A percentile compares a stretch with the other conserved stretches of the same genome.
phyloP scores from a whole-genome alignment of 2,329 filamentous ascomycete genomes.

The Alternaria rosae region DNA sequence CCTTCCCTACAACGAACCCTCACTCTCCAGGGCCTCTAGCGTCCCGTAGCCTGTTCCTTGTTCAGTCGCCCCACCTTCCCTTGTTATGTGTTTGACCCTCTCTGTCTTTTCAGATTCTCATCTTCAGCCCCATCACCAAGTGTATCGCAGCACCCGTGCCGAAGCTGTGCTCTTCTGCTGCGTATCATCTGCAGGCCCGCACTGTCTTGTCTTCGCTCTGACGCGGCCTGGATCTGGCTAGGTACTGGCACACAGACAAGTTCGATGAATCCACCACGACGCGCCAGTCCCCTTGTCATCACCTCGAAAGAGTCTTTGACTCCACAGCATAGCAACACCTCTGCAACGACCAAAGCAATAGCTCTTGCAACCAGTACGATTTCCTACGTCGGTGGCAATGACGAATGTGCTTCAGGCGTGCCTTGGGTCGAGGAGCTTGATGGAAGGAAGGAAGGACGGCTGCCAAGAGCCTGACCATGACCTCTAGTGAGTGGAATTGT shows the following conservation, averaged over 20 bases:
- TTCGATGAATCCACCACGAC: not conserved
- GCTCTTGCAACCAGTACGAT: not conserved
- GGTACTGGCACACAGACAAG: not conserved
- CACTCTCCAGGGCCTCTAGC: not conserved
- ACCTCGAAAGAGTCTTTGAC: not conserved
- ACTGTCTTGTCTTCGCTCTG: not conserved
- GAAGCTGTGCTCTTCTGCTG: slow-evolving; percentile 5
- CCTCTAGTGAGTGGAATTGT: not conserved
- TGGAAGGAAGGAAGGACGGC: not conserved
- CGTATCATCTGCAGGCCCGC: not conserved
- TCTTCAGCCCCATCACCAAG: not conserved
- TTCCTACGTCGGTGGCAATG: not conserved
- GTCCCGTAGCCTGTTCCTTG: slow-evolving; percentile 1
- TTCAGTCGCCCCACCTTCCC: slow-evolving; percentile 2
- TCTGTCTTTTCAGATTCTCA: not conserved
- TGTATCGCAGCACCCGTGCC: not conserved
- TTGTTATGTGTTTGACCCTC: not conserved
- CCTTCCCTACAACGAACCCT: slow-evolving; percentile 2
- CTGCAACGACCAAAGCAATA: not conserved
- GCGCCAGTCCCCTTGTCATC: not conserved
- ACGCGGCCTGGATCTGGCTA: not conserved
- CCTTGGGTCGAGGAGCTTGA: not conserved
- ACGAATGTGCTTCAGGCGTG: not conserved
- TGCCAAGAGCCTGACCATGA: not conserved
- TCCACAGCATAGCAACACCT: not conserved